Percentiles rank a stretch among this genome's conserved stretches.
phyloP scores from a whole-genome alignment of 1,139 yeast species.

The Petasospora fabianii region DNA sequence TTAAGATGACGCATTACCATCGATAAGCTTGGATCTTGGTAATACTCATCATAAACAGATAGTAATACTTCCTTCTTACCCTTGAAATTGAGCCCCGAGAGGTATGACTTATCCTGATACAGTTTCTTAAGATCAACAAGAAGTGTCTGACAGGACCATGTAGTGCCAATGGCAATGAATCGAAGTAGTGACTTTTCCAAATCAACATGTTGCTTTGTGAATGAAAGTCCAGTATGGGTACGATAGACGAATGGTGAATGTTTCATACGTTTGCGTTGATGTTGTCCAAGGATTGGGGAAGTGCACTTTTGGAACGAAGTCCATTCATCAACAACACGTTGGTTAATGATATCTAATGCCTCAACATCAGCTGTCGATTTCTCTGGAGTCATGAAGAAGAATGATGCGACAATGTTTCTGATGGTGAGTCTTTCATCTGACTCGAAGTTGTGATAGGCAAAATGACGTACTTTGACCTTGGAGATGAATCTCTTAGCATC shows the following conservation, averaged over 20 bases:
- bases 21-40: constrained; percentile 14
- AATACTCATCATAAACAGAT: constrained; percentile 27
- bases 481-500: constrained; percentile 22
- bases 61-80: constrained; percentile 14
- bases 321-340: constrained; percentile 24
- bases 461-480: constrained; percentile 25
- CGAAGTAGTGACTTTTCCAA: constrained; percentile 15
- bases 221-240: constrained; percentile 19
- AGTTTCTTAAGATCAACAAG: constrained; percentile 19
- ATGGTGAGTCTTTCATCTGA: constrained; percentile 16
- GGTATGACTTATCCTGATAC: constrained; percentile 15
- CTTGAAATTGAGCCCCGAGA: constrained; percentile 1
- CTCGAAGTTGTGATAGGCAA: constrained; percentile 22
- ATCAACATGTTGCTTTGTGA: constrained; percentile 20
- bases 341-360: constrained; percentile 14
- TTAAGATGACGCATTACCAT: constrained; percentile 19
- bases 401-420: constrained; percentile 24
- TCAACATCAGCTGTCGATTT: constrained; percentile 3
- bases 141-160: constrained; percentile 28
- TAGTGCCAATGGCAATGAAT: constrained; percentile 23
- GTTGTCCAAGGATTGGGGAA: constrained; percentile 3
- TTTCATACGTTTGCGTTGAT: constrained; percentile 15
- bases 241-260: constrained; percentile 16
- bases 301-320: constrained; percentile 12
- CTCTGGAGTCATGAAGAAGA: constrained; percentile 16